Conservation (phyloP, 2,329 filamentous ascomycete genomes). For the Colletotrichum gigasporum region DNA sequence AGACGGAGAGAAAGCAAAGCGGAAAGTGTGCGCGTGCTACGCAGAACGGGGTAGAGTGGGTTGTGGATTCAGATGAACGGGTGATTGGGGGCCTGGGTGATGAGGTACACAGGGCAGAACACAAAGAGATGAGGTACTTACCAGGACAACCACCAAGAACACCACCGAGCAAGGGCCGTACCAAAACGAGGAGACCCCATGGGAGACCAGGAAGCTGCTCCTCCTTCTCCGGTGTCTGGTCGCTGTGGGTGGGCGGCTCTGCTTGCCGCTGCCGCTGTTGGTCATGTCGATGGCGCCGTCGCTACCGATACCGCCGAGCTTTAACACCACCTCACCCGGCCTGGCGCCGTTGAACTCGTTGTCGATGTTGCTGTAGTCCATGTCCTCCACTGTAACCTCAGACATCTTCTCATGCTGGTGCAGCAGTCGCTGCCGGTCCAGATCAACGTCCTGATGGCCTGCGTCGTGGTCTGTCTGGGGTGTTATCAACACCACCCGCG, state of each 20-base stretch:
- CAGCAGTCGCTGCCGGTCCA: neutral
- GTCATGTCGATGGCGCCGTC: neutral
- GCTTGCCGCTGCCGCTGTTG: neutral
- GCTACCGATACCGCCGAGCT: neutral
- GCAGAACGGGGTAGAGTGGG: neutral
- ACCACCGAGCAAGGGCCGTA: constrained; percentile 32
- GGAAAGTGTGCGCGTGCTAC: constrained; percentile 1
- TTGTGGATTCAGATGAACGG: constrained; percentile 4
- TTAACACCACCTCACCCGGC: neutral
- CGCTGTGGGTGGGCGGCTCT: neutral
- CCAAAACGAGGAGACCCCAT: constrained; percentile 32
- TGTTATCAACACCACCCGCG: constrained; percentile 2
- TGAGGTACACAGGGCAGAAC: too few species aligned
- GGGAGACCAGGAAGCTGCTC: constrained; percentile 32
- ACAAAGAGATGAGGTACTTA: constrained; percentile 21
- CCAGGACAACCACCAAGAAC: constrained; percentile 24
- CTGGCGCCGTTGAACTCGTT: neutral
- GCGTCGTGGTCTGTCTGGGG: too few species aligned
- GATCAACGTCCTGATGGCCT: neutral
- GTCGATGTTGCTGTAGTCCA: neutral
- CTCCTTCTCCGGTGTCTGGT: constrained; percentile 27
- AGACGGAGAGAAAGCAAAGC: neutral
- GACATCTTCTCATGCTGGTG: neutral
- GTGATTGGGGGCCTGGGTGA: constrained; percentile 11
- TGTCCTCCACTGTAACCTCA: neutral